Percentiles rank a stretch among this genome's conserved stretches.
phyloP scores from a whole-genome alignment of 768 basidiomycete genomes.

The Tremella fuciformis region DNA sequence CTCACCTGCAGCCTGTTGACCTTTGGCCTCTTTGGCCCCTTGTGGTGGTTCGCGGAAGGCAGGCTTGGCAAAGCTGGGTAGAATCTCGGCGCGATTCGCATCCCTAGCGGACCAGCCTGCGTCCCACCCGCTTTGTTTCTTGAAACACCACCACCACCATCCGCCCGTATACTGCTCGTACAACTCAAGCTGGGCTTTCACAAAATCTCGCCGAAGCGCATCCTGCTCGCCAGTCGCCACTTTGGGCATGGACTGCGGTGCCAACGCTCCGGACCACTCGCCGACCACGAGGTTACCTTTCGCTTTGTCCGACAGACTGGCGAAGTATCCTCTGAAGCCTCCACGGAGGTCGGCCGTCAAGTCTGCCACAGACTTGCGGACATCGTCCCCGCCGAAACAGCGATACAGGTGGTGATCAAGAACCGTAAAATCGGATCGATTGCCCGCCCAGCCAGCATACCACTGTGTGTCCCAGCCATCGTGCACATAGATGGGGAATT shows the following conservation, averaged over 20 bases:
- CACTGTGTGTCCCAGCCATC: constrained; percentile 72
- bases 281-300: constrained; percentile 65
- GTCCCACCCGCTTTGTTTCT: constrained; percentile 66
- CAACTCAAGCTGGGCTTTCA: constrained; percentile 64
- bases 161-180: constrained; percentile 67
- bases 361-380: constrained; percentile 57
- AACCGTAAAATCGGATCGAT: constrained; percentile 60
- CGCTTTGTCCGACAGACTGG: constrained; percentile 53
- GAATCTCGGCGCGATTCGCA: constrained; percentile 62
- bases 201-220: constrained; percentile 57
- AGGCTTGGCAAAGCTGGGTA: constrained; percentile 55
- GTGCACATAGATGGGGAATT: constrained; percentile 67
- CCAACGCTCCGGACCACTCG: constrained; percentile 76
- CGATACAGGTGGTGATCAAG: constrained; percentile 82
- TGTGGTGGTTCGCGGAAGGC: not conserved
- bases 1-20: not conserved
- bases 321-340: constrained; percentile 52
- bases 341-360: constrained; percentile 60
- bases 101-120: constrained; percentile 72
- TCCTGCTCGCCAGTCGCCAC: constrained; percentile 54
- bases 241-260: constrained; percentile 62
- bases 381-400: constrained; percentile 68
- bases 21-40: not conserved
- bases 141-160: constrained; percentile 83
- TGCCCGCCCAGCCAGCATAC: constrained; percentile 62